A percentile compares a stretch with the other conserved stretches of the same genome.
Evolutionary conservation across 257 asterid genomes (phyloP).

Genomic region (Linaria vulgaris): DNA sequence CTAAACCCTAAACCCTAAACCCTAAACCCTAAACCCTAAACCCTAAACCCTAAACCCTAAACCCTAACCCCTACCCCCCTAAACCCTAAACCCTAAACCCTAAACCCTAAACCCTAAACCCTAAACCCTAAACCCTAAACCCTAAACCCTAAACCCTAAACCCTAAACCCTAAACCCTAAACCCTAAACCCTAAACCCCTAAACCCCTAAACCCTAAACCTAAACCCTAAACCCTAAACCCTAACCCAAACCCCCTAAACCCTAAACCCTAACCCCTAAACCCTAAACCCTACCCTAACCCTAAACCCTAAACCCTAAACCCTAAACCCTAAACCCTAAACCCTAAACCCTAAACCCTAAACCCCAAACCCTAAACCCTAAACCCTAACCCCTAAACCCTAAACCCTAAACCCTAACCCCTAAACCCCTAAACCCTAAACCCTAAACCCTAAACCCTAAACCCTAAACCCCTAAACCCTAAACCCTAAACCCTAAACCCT

Average conservation of each 20-base stretch:
- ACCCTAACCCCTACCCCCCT: constrained; percentile 15
- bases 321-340: constrained; percentile 29
- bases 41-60: background rate
- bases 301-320: constrained; percentile 23
- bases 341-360: constrained; percentile 25
- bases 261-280: constrained; percentile 25
- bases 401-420: constrained; percentile 28
- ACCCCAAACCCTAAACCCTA: constrained; percentile 31
- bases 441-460: constrained; percentile 25
- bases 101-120: constrained; percentile 26
- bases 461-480: constrained; percentile 29
- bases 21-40: constrained; percentile 20
- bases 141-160: constrained; percentile 24
- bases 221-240: constrained; percentile 29
- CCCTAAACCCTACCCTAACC: constrained; percentile 29
- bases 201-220: constrained; percentile 22
- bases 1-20: constrained; percentile 20
- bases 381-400: constrained; percentile 30
- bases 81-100: constrained; percentile 22
- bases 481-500: constrained; percentile 25
- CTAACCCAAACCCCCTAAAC: constrained; percentile 27
- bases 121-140: constrained; percentile 25
- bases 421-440: constrained; percentile 25
- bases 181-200: constrained; percentile 21
- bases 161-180: constrained; percentile 3